Percentiles rank a stretch among this genome's conserved stretches.
phyloP scores from a whole-genome alignment of 768 basidiomycete genomes.

The Lactarius evosmus region DNA sequence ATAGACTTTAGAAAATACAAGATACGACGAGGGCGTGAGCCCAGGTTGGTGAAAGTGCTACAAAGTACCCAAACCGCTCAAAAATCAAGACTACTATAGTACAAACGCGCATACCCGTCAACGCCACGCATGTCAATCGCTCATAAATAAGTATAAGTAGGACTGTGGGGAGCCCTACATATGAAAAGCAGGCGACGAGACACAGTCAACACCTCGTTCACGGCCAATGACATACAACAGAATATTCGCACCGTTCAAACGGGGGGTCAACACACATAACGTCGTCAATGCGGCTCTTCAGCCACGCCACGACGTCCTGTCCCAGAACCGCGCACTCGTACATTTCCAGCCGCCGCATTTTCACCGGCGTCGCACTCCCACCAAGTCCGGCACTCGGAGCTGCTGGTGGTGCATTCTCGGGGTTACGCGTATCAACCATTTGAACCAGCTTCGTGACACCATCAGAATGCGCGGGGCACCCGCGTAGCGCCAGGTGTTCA shows the following conservation, averaged over 20 bases:
- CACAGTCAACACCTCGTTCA: conserved; percentile 22
- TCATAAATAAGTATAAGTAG: conserved; percentile 31
- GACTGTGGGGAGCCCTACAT: conserved; percentile 28
- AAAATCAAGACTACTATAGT: conserved; percentile 16
- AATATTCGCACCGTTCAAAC: conserved; percentile 41
- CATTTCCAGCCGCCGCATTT: conserved; percentile 58
- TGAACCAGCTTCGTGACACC: conserved; percentile 65
- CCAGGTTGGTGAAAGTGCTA: conserved; percentile 17
- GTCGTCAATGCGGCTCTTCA: conserved; percentile 56
- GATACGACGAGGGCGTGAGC: conserved; percentile 5
- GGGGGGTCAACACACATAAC: conserved; percentile 61
- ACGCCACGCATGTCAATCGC: neutral
- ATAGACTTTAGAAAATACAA: conserved; percentile 15
- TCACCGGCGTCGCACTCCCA: conserved; percentile 49
- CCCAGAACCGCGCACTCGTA: conserved; percentile 64
- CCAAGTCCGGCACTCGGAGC: conserved; percentile 36
- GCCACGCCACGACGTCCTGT: conserved; percentile 66
- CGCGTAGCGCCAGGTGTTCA: conserved; percentile 55
- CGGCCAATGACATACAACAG: conserved; percentile 28
- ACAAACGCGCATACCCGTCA: conserved; percentile 9
- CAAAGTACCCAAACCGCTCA: conserved; percentile 11
- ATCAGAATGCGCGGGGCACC: conserved; percentile 62
- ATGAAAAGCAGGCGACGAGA: conserved; percentile 22
- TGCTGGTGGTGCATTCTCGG: conserved; percentile 40
- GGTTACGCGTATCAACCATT: conserved; percentile 71